Base-by-base conservation (phyloP, 208 protist genomes). In the Wallacemonas rigidus region DNA sequence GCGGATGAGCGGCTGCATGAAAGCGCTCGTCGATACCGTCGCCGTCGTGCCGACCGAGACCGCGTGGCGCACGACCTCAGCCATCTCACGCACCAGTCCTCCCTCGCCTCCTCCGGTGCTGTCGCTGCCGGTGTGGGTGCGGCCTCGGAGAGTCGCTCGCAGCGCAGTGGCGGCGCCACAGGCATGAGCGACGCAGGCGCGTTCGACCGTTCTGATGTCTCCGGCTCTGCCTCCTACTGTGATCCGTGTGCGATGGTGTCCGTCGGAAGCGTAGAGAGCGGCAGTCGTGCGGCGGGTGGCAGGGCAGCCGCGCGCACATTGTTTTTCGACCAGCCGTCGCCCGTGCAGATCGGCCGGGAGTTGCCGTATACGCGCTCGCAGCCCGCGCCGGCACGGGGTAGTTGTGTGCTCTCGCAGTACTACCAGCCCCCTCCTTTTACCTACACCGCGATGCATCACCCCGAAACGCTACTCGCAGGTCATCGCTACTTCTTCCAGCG, bases 1-100 rank as follows among this genome's bases (percentile, higher is more conserved):
- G 83, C 79, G 9, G 75, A 81, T 40, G 58, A 72, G 44, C 56
- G 76, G 35, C 40, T 80, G 3, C 57, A 81, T 47, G 71, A 67
- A 51, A 86, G 82, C 64, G 70, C 74, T 48, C 72, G 74, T 8
- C 82, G 83, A 5, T 77, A 76, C 35, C 82, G 69, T 5, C 69
- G 76, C 35, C 81, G 71, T 17, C 44, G 65, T 50, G 70, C 62
- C 14, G 75, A 90, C 44, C 77, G 64, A 4, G 60, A 79, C 17
- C 72, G 69, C 14, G 74, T 69, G 54, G 80, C 57, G 39, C 75
- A 75, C 43, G 73, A 85, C n/a, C 63, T 74, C 3, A 69, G 57
- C 7, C 74, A 44, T 35, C 51, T 76, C 17, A 57, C 50, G 4
- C 64, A 57, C 7, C 55, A 72, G 3, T 71, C 36, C 63, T 69